phyloP scores from a whole-genome alignment of 1,284 basidiomycete species.

The Peniophora sp. region DNA sequence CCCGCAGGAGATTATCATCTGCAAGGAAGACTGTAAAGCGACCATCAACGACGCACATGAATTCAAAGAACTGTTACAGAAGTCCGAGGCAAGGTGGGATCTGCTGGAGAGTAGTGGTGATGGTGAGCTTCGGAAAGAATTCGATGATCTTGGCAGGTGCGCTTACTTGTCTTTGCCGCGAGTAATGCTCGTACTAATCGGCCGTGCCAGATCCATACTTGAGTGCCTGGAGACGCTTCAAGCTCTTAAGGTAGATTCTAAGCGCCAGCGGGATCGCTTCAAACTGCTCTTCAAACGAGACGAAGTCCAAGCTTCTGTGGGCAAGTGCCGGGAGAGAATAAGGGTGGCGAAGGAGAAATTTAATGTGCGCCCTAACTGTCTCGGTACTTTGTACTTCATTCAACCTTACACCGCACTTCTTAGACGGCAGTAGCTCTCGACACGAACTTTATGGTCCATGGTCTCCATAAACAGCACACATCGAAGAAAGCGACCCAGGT shows the following conservation, averaged over 20 bases:
- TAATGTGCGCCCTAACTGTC: too few species aligned
- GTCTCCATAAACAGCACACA: too few species aligned
- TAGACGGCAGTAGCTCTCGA: too few species aligned
- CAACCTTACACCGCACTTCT: too few species aligned
- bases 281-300: too few species aligned
- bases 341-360: too few species aligned
- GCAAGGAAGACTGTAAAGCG: not conserved
- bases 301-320: too few species aligned
- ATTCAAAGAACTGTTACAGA: not conserved
- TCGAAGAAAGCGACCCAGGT: not conserved
- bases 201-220: not conserved
- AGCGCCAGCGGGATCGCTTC: not conserved
- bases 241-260: not conserved
- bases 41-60: not conserved
- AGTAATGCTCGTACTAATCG: not conserved
- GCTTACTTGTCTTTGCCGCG: not conserved
- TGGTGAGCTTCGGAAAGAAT: not conserved
- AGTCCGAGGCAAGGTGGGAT: not conserved
- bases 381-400: too few species aligned
- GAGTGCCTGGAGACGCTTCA: not conserved
- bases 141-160: not conserved
- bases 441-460: not conserved
- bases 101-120: not conserved
- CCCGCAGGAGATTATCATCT: not conserved
- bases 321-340: too few species aligned